Conservation (phyloP, 768 basidiomycete genomes). For the Tephrocybe sp. region DNA sequence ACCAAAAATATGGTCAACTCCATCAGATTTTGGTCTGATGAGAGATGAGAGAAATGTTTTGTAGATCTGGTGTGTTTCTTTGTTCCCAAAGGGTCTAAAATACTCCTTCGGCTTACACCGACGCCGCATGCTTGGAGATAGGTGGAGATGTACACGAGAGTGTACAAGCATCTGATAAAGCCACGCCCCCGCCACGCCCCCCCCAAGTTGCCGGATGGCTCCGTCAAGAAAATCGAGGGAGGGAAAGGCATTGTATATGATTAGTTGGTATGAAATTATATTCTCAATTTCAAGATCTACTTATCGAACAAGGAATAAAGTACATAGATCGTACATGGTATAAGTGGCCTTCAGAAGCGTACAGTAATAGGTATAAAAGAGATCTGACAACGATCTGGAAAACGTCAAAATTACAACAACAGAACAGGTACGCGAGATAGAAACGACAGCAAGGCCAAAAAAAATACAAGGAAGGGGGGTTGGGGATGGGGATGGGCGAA, state of each 20-base stretch:
- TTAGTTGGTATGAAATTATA: not conserved
- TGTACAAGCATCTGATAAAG: too few relatives aligned
- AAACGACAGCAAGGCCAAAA: slow-evolving; percentile 2
- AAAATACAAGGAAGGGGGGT: too few relatives aligned
- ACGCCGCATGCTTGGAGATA: not conserved
- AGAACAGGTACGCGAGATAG: not conserved
- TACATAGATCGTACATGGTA: slow-evolving; percentile 6
- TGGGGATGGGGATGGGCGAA: not conserved
- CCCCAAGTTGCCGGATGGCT: not conserved
- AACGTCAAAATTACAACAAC: not conserved
- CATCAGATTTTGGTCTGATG: slow-evolving; percentile 12
- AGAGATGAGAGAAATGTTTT: not conserved
- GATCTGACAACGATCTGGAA: not conserved
- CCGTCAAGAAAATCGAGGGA: not conserved
- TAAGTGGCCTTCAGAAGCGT: slow-evolving; percentile 5
- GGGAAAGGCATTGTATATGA: not conserved
- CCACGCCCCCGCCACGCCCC: not conserved
- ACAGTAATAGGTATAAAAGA: slow-evolving; percentile 4
- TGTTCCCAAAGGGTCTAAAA: not conserved
- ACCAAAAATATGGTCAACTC: not conserved
- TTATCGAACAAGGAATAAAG: not conserved
- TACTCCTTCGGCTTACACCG: not conserved
- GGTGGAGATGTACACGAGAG: too few relatives aligned
- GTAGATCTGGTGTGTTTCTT: slow-evolving; percentile 1
- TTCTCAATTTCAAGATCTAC: not conserved